Percentiles rank a stretch among this genome's conserved stretches.
Evolutionary conservation across 148 eudicot species (phyloP).

Genomic region (Vaccinium corymbosum): DNA sequence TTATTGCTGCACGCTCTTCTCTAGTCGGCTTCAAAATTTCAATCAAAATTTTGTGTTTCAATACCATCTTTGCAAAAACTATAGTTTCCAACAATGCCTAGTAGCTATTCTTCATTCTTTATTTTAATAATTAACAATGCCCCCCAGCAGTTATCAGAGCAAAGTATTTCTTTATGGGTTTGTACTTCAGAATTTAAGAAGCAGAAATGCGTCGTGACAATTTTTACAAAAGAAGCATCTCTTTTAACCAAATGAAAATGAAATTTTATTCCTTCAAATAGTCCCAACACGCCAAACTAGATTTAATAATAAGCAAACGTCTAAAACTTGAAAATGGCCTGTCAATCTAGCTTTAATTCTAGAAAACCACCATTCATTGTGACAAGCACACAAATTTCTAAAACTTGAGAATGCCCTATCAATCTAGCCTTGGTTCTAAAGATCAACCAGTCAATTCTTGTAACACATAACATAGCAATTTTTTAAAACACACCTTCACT

Average conservation of each 20-base stretch:
- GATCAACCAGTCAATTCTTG: not conserved
- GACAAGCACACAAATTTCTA: not conserved
- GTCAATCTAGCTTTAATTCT: not conserved
- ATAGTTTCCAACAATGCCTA: not conserved
- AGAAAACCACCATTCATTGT: not conserved
- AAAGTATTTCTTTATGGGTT: not conserved
- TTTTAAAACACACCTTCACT: slow-evolving; percentile 44
- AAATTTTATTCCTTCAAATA: not conserved
- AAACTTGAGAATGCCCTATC: not conserved
- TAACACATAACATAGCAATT: not conserved
- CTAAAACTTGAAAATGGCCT: not conserved
- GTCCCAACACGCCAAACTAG: not conserved
- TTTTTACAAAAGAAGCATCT: not conserved
- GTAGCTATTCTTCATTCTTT: no score
- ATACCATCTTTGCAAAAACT: not conserved
- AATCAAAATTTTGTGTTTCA: not conserved
- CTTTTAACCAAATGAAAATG: not conserved
- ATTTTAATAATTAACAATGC: no score
- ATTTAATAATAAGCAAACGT: not conserved
- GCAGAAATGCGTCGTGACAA: not conserved
- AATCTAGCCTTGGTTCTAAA: not conserved
- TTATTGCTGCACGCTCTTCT: not conserved
- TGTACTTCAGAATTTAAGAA: not conserved
- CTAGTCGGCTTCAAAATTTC: not conserved
- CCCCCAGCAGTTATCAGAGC: not conserved